Evolutionary conservation across 805 yeast genomes (phyloP).

Genomic region (Lachancea quebecensis): DNA sequence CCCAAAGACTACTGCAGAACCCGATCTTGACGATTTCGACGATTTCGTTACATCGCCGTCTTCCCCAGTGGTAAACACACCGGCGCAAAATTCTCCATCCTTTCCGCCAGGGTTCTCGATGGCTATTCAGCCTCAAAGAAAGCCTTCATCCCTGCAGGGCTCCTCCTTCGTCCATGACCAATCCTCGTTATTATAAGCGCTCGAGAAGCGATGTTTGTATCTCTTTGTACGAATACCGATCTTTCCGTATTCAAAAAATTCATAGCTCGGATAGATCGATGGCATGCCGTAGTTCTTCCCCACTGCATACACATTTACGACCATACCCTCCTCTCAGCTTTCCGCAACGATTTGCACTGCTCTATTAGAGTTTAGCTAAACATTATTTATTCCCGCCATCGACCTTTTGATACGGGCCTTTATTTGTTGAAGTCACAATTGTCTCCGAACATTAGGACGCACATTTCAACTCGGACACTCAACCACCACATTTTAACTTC

Average conservation of each 20-base stretch:
- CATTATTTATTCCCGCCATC: too few species aligned
- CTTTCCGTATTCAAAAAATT: neutral
- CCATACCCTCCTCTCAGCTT: too few species aligned
- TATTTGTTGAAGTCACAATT: too few species aligned
- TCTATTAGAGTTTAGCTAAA: too few species aligned
- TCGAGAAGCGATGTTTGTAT: neutral
- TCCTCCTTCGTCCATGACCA: neutral
- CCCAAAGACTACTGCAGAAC: neutral
- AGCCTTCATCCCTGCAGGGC: neutral
- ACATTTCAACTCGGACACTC: too few species aligned
- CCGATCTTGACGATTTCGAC: slow-evolving; percentile 28
- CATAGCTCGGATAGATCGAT: too few species aligned
- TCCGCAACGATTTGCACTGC: too few species aligned
- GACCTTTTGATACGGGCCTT: too few species aligned
- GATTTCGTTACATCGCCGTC: slow-evolving; percentile 26
- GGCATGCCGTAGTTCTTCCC: too few species aligned
- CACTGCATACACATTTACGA: too few species aligned
- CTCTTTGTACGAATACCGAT: slow-evolving; percentile 1
- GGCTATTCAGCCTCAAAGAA: slow-evolving; percentile 28
- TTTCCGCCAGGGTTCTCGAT: slow-evolving; percentile 40
- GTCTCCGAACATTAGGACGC: too few species aligned
- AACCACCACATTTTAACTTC: too few species aligned
- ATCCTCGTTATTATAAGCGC: neutral
- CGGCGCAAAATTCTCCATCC: slow-evolving; percentile 8
- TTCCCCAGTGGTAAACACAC: slow-evolving; percentile 12